Evolutionary conservation across 176 grass and related monocot species (phyloP), one percentile per base, ranked within the genome.

Genomic region (Chrysopogon serrulatus): DNA sequence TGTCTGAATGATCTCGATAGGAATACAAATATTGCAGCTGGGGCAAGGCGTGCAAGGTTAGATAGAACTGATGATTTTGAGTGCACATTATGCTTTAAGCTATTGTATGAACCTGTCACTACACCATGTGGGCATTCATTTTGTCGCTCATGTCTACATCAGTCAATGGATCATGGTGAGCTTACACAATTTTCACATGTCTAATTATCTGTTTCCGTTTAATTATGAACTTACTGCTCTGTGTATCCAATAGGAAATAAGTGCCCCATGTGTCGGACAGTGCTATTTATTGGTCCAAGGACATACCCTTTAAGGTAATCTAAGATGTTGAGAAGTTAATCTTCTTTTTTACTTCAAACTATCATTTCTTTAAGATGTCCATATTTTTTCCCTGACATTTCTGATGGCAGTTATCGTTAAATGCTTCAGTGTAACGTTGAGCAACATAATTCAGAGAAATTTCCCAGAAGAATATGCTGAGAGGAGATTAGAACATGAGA

Each of bases 51-150:
- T 24, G 79, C 77, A 83, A 92, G 85, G 71, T 81, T 89, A 84
- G 89, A 92, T 23, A 91, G 87, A 77, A 86, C 85, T 41, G 91
- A 96, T 90, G 96, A 96, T 90, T 99, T 99, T 62, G 90, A 99
- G 74, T 99, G 96, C 82, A 99, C 91, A 62, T 84, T 94, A 64
- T 99, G 96, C 82, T 91, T 99, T 37, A 99, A 99, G 74, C 85
- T 99, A 84, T 80, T 99, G 80, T 94, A 92, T 87, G 90, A 99
- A 94, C 96, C 96, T 62, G 96, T 99, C 51, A 99, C 96, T 83
- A 99, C 96, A 67, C 96, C 96, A 75, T 99, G 96, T 92, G 96
- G 96, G 32, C 96, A 99, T 86, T 96, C 96, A n/a, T 96, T 99
- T 84, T 99, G 96, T 81, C 89, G 96, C 42, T 87, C 88, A 74